These are phyloP conservation scores for Diversispora eburnea DNA, from an alignment of 192 early-diverging fungal genomes.

Conservation along the genomic window DNA sequence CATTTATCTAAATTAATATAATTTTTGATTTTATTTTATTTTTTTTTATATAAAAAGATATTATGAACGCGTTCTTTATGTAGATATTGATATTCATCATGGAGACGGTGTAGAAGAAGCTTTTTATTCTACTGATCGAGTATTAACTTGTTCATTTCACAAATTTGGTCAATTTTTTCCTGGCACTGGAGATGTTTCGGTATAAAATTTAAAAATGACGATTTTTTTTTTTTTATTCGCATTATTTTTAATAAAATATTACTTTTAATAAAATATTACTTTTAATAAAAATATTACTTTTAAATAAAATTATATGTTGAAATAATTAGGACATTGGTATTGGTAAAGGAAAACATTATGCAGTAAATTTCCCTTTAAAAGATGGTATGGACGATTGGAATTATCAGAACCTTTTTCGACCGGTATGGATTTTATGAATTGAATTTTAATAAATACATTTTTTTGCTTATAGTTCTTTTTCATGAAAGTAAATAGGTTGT, in stretches of 20 bases:
- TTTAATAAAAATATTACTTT: constrained; percentile 1
- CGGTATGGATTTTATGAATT: constrained; percentile 37
- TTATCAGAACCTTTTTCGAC: constrained; percentile 66
- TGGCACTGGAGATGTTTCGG: constrained; percentile 77
- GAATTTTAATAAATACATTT: neutral
- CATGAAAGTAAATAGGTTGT: constrained; percentile 60
- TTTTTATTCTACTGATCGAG: constrained; percentile 88
- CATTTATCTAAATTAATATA: no score
- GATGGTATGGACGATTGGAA: constrained; percentile 95
- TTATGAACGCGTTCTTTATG: constrained; percentile 90
- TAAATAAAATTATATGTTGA: neutral
- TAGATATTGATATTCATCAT: constrained; percentile 92
- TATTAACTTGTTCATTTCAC: constrained; percentile 96
- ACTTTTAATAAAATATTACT: neutral
- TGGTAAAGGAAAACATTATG: constrained; percentile 84
- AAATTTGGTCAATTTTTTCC: constrained; percentile 96
- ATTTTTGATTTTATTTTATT: neutral
- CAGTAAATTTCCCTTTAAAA: constrained; percentile 90
- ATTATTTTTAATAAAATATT: neutral
- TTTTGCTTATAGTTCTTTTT: neutral
- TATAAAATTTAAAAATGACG: constrained; percentile 15
- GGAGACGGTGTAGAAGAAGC: constrained; percentile 95
- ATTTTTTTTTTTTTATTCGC: neutral
- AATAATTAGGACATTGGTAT: constrained; percentile 79
- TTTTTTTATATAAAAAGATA: constrained; percentile 32